Evolutionary conservation across 805 yeast species (phyloP), one percentile per base, ranked within the genome.

Genomic region (Saccharomycopsis javanensis): DNA sequence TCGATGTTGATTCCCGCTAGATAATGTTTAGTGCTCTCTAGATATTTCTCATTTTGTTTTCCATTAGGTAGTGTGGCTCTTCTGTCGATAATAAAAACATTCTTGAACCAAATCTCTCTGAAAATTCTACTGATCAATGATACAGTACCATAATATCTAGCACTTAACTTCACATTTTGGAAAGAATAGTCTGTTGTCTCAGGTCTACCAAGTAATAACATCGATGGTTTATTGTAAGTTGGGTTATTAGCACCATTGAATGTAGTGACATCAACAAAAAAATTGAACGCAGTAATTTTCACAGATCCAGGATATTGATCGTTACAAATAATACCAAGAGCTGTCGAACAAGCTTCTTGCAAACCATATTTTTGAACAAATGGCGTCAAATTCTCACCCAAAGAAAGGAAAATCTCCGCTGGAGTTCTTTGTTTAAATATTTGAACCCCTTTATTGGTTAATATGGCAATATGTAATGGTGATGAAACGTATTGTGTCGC

Each of bases 281-380:
- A 74, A 20, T 72, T 75, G 53, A 76, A 67, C 3, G 79, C 75
- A 53, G 70, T 71, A 0, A 76, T 69, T 66, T 77, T 71, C 48
- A 73, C 66, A 15, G 72, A 65, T 60, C 75, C 86, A 0, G 92
- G 72, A 60, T 80, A 78, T 57, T 82, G 82, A 62, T 80, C 80
- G 57, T 88, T 83, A 66, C 96, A 86, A 1, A 96, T 87, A 55
- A 89, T 81, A 62, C 86, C 86, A 54, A 94, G 75, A 10, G 97
- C 86, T 1, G 94, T 83, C 0, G 96, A 85, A 66, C 97, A 92
- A 3, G 96, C 84, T 68, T 95, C 99, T 55, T 87, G 83, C 54
- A 84, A 78, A 5, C 98, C 97, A 68, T 89, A 90, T 56, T 86
- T 85, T 52, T 80, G 79, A 16, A 85, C 81, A 66, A 88, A 88